Conservation (phyloP, 2,329 filamentous ascomycete species). For the Scedosporium boydii region DNA sequence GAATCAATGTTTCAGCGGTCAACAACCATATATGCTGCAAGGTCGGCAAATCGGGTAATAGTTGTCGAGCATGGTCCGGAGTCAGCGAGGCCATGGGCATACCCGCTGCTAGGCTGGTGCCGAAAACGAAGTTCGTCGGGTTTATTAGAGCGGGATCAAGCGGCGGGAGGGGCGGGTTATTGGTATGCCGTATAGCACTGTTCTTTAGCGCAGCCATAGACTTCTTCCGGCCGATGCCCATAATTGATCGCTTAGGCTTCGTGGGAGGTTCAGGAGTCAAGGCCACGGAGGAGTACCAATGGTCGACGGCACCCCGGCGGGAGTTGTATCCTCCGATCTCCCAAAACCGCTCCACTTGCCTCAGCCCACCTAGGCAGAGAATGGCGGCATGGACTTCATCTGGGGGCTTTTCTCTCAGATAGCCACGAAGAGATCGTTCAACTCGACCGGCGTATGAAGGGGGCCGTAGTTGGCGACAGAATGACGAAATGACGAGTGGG, state of each 20-base stretch:
- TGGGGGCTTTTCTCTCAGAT: slow-evolving; percentile 50
- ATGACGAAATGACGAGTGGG: slow-evolving; percentile 54
- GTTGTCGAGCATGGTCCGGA: slow-evolving; percentile 36
- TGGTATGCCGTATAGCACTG: slow-evolving; percentile 15
- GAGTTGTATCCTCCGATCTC: slow-evolving; percentile 57
- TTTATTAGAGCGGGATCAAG: slow-evolving; percentile 7
- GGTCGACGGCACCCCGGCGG: slow-evolving; percentile 48
- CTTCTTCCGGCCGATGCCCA: slow-evolving; percentile 49
- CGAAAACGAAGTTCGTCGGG: slow-evolving; percentile 30
- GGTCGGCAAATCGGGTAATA: slow-evolving; percentile 46
- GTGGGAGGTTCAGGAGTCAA: slow-evolving; percentile 26
- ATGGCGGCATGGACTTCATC: slow-evolving; percentile 55
- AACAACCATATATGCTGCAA: slow-evolving; percentile 53
- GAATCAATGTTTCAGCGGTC: slow-evolving; percentile 52
- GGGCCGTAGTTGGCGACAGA: slow-evolving; percentile 51
- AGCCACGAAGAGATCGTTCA: slow-evolving; percentile 53
- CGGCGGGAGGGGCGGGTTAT: slow-evolving; percentile 12
- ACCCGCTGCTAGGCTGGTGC: slow-evolving; percentile 50
- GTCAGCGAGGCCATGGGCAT: slow-evolving; percentile 50
- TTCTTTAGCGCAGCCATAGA: slow-evolving; percentile 23
- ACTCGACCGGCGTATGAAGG: slow-evolving; percentile 56
- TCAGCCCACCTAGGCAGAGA: slow-evolving; percentile 49
- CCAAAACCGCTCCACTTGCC: slow-evolving; percentile 56
- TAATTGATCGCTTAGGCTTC: slow-evolving; percentile 43
- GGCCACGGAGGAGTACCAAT: slow-evolving; percentile 39